Conservation (phyloP, 2,329 filamentous ascomycete species). For the Sporothrix dimorphospora region DNA sequence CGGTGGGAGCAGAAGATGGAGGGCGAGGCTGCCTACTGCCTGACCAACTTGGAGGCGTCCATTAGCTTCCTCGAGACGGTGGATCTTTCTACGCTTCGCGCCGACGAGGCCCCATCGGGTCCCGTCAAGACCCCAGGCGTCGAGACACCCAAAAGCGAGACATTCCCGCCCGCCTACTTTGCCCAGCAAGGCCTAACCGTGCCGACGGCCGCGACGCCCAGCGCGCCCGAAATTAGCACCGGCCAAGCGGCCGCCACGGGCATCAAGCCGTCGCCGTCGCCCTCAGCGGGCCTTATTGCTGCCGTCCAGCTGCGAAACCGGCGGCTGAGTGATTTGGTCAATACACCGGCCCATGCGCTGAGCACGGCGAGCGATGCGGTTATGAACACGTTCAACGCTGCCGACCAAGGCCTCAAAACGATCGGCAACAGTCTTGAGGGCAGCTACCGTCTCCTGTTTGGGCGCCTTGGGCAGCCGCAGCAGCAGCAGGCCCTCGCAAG, state of each 20-base stretch:
- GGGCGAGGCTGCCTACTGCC: conserved; percentile 91
- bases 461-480: conserved; percentile 75
- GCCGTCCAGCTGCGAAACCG: conserved; percentile 65
- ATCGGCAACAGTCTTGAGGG: conserved; percentile 89
- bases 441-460: conserved; percentile 91
- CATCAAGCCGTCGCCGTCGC: conserved; percentile 44
- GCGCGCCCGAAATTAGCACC: conserved; percentile 41
- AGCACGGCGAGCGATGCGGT: conserved; percentile 83
- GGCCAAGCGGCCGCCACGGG: conserved; percentile 36
- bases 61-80: conserved; percentile 95
- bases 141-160: conserved; percentile 53
- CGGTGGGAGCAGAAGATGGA: conserved; percentile 83
- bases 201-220: conserved; percentile 40
- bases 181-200: conserved; percentile 43
- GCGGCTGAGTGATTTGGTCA: conserved; percentile 82
- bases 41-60: conserved; percentile 93
- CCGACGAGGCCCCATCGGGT: conserved; percentile 73
- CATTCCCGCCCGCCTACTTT: conserved; percentile 61
- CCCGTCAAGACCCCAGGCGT: conserved; percentile 60
- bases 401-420: conserved; percentile 88
- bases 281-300: conserved; percentile 48
- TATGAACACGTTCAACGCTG: conserved; percentile 82
- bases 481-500: conserved; percentile 22
- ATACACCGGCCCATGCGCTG: conserved; percentile 79
- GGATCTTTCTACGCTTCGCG: conserved; percentile 83